These are phyloP conservation scores for Iris macrosiphon DNA, from an alignment of 106 monocot species.

Conservation along the genomic window DNA sequence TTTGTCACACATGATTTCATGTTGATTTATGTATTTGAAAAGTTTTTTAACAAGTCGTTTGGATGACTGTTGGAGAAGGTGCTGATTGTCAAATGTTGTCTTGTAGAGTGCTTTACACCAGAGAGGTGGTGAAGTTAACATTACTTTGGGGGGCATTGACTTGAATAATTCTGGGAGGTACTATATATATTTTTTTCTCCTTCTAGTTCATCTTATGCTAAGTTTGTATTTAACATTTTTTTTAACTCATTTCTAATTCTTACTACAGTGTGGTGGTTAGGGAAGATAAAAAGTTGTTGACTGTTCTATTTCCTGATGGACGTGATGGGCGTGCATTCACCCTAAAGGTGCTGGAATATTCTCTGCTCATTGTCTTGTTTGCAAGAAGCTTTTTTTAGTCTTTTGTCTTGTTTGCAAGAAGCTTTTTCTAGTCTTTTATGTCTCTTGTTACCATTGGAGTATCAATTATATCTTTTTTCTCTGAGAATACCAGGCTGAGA, in stretches of 20 bases:
- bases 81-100: conserved; percentile 10
- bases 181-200: not conserved
- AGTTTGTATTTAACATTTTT: not conserved
- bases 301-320: conserved; percentile 95
- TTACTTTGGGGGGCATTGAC: conserved; percentile 95
- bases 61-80: not conserved
- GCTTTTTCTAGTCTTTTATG: too few relatives aligned
- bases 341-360: conserved; percentile 62
- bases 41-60: not conserved
- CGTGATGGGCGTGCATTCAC: conserved; percentile 99
- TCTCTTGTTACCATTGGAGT: too few relatives aligned
- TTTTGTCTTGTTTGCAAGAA: too few relatives aligned
- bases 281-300: conserved; percentile 95
- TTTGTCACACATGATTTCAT: too few relatives aligned
- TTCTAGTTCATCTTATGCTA: not conserved
- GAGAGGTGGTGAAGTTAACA: conserved; percentile 90
- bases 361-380: not conserved
- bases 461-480: conserved; percentile 19
- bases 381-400: too few relatives aligned
- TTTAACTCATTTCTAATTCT: conserved; percentile 10
- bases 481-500: conserved; percentile 60
- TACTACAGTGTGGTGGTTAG: conserved; percentile 85
- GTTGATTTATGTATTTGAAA: not conserved
- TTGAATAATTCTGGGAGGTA: conserved; percentile 99
- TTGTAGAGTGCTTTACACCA: conserved; percentile 81